Evolutionary conservation across 495 filamentous ascomycete genomes (phyloP), one percentile per base, ranked within the genome.

Genomic region (Aspergillus haitiensis): DNA sequence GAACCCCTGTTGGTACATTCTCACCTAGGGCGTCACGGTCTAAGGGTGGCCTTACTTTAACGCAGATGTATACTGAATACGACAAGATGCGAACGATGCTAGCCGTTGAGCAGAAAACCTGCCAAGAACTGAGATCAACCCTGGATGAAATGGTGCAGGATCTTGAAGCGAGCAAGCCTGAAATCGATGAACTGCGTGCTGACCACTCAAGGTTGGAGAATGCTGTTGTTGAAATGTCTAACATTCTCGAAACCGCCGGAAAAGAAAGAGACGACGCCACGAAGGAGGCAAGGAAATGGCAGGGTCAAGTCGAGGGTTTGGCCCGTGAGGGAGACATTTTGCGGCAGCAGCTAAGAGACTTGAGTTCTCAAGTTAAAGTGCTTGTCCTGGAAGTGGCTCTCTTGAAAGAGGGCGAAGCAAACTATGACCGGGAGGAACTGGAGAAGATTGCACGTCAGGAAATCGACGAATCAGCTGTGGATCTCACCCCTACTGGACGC

Each of bases 291-390:
- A 80, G 89, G 53, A 95, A 88, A 66, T 87, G 85, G 63, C 89
- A 93, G 69, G 84, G 82, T 50, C 80, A 89, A 59, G 84, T 90
- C 31, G 78, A 87, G 55, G 88, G 87, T 9, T 80, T 87, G 7
- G 78, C 84, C 42, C 85, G 84, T 13, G 92, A 97, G 72, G 81
- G 83, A 32, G 86, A 89, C 53, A 86, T 98, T 54, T 78, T 96
- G 11, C 88, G 88, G 33, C 88, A 93, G 61, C 84, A 98, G 68
- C 79, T 98, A n/a, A 86, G 94, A 31, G 94, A 98, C 75, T 81
- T 96, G 16, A 92, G 91, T 63, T 84, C 87, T 1, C 92, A 98
- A 69, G 82, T 97, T 63, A 94, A 96, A 72, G 82, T 96, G 45
- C 80, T 99, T 2, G 81, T 96, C 8, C 82, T 92, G 65, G 93